Base-by-base conservation (phyloP, 305 asterid species). In the Fraxinus angustifolia region DNA sequence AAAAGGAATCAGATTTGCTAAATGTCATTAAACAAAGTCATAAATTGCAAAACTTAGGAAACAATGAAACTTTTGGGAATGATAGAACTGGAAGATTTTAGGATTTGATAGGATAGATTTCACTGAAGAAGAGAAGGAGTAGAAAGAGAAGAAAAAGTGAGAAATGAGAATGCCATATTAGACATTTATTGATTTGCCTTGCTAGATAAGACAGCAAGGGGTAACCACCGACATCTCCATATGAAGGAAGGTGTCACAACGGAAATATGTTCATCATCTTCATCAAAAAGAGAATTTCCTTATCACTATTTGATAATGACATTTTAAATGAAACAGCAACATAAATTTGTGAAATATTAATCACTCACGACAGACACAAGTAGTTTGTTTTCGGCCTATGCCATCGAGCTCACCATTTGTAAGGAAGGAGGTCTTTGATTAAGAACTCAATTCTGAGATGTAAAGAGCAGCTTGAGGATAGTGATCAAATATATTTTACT, bases 51-150 rank as follows among this genome's bases (percentile, higher is more conserved):
- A 28, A 26, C 8, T 70, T 16, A 6, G 60, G 35, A 26, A 76
- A 26, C 35, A 26, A 10, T 21, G 62, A 35, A 8, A 10, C 80
- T 77, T 11, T 26, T 65, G 35, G n/a, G 34, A 26, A 26, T 65
- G 73, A 65, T 10, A 65, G 73, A 65, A 65, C 34, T 4, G 17
- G 31, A 31, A 33, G 12, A 16, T 16, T 70, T 31, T 33, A 31
- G 26, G 75, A 70, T 70, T 33, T 70, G 75, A 70, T 70, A 70
- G 45, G 75, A 70, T 67, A 70, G 11, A 68, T 68, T 68, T 68
- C 40, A 68, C 19, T 31, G 17, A 30, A 23, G 35, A 65, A 65
- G 72, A 65, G 26, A 65, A 68, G 38, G 74, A 28, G 36, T 30
- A 68, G 38, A 30, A 68, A 30, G 74, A 30, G 40, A 68, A 16